These are phyloP conservation scores for Coemansia sp. DNA, from an alignment of 192 early-diverging fungal genomes.

Conservation along the genomic window DNA sequence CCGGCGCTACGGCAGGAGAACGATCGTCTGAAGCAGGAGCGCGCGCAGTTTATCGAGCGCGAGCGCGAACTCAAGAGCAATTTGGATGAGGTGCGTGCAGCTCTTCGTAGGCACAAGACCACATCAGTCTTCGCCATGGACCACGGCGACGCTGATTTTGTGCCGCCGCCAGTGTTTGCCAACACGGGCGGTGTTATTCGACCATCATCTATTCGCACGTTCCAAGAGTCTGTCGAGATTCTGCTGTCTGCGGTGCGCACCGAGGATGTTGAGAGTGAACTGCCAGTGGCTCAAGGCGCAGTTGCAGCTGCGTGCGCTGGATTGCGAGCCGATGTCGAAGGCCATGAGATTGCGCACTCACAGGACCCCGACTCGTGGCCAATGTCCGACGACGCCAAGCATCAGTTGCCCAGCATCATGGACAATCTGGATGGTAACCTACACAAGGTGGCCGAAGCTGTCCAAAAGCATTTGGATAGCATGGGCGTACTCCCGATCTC, in stretches of 20 bases:
- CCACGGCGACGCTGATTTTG: conserved; percentile 49
- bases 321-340: conserved; percentile 81
- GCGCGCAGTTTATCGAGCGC: conserved; percentile 32
- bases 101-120: conserved; percentile 60
- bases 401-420: conserved; percentile 23
- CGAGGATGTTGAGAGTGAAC: conserved; percentile 66
- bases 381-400: conserved; percentile 54
- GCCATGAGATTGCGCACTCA: conserved; percentile 54
- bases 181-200: conserved; percentile 68
- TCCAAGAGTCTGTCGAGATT: conserved; percentile 81
- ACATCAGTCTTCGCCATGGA: conserved; percentile 54
- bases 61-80: conserved; percentile 53
- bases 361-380: conserved; percentile 38
- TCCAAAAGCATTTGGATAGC: conserved; percentile 75
- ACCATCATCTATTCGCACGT: conserved; percentile 65
- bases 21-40: conserved; percentile 44
- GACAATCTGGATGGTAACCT: conserved; percentile 51
- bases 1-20: conserved; percentile 43
- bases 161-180: conserved; percentile 54
- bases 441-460: conserved; percentile 67
- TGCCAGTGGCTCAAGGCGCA: conserved; percentile 72
- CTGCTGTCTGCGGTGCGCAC: conserved; percentile 74
- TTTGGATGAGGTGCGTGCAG: conserved; percentile 54
- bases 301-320: conserved; percentile 80
- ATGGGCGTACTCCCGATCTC: conserved; percentile 65